Evolutionary conservation across 129 eudicot genomes (phyloP).

Genomic region (Escallonia herrerae): DNA sequence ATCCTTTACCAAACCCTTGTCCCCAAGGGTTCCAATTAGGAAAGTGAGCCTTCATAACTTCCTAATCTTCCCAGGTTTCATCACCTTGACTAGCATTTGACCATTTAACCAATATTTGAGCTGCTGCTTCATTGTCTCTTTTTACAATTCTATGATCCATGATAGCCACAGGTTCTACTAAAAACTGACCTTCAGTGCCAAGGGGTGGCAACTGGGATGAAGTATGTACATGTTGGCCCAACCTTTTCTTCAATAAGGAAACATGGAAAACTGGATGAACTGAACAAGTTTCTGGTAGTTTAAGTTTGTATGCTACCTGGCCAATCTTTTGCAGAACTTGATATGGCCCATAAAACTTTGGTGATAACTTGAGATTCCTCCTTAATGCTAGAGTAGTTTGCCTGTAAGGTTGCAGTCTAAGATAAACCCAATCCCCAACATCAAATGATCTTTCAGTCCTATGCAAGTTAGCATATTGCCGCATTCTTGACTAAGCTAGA

Average conservation of each 20-base stretch:
- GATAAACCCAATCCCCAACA: constrained; percentile 6
- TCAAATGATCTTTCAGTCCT: not conserved
- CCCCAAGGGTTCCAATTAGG: constrained; percentile 1
- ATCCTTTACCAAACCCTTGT: not conserved
- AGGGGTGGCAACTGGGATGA: not conserved
- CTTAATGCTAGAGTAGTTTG: not conserved
- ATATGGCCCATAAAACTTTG: not conserved
- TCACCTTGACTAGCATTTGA: not conserved
- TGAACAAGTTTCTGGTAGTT: not conserved
- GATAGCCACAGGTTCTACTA: not conserved
- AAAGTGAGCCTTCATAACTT: not conserved
- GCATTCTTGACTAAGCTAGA: not conserved
- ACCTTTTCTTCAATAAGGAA: not conserved
- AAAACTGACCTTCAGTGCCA: not conserved
- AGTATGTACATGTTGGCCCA: not conserved
- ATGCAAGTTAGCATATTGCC: not conserved
- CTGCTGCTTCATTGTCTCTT: not conserved
- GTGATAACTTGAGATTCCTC: not conserved
- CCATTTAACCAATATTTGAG: not conserved
- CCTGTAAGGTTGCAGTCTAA: constrained; percentile 1
- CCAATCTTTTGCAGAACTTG: not conserved
- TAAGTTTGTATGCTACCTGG: not conserved
- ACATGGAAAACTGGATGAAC: not conserved
- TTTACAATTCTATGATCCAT: not conserved
- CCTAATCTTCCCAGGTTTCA: not conserved